A percentile compares a stretch with the other conserved stretches of the same genome.
Conservation (phyloP, 2,329 filamentous ascomycete genomes). For the Trichoderma harzianum region DNA sequence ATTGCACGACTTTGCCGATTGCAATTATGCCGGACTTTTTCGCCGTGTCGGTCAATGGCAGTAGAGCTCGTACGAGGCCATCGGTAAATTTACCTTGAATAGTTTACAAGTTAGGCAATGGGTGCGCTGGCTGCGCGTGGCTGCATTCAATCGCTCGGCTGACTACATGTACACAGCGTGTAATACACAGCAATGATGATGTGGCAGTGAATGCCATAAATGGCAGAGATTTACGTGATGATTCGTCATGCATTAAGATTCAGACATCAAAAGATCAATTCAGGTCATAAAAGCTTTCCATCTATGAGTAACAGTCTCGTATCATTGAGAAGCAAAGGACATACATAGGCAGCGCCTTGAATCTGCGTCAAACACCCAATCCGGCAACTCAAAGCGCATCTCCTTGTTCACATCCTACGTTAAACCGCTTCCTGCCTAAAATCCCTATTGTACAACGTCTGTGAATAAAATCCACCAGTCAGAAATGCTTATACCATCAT, state of each 20-base stretch:
- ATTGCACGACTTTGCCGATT: background rate
- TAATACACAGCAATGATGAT: background rate
- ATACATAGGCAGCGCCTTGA: background rate
- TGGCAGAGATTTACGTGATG: background rate
- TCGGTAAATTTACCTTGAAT: background rate
- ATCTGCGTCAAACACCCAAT: background rate
- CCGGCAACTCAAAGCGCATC: background rate
- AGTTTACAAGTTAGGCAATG: background rate
- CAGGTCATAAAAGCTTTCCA: background rate
- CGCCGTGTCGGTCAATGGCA: background rate
- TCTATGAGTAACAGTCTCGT: background rate
- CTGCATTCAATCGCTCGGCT: background rate
- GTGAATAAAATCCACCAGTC: slow-evolving; percentile 8
- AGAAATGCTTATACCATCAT: background rate
- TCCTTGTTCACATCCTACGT: background rate
- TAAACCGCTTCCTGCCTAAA: background rate
- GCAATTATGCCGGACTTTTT: background rate
- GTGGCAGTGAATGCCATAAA: background rate
- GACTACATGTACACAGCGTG: too few relatives aligned
- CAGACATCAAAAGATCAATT: background rate
- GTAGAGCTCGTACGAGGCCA: background rate
- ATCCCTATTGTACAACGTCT: background rate
- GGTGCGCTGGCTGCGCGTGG: background rate
- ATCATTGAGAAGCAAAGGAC: background rate
- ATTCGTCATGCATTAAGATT: background rate